phyloP scores from a whole-genome alignment of 2,329 filamentous ascomycete genomes.

The Tolypocladium amazonense region DNA sequence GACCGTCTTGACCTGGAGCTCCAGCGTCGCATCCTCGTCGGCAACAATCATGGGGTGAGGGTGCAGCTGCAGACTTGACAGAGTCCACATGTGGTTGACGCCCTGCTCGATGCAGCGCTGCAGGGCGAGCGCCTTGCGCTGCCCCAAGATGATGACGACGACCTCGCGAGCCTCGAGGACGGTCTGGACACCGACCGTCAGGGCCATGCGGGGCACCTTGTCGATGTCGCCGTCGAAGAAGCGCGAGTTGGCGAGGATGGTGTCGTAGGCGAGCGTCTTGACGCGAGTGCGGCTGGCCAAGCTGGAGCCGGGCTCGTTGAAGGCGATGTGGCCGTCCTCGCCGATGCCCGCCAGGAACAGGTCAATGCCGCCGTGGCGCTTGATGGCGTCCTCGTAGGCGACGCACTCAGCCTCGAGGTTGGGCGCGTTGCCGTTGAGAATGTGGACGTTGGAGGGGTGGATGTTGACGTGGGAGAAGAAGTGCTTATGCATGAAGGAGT shows the following conservation, averaged over 20 bases:
- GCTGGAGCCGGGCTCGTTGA: slow-evolving; percentile 81
- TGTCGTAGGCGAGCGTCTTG: slow-evolving; percentile 81
- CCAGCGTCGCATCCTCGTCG: slow-evolving; percentile 68
- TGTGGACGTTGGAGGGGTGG: slow-evolving; percentile 71
- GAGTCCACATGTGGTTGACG: slow-evolving; percentile 85
- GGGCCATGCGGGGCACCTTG: slow-evolving; percentile 68
- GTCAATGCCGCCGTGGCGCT: slow-evolving; percentile 66
- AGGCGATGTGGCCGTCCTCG: slow-evolving; percentile 79
- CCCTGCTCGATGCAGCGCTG: slow-evolving; percentile 73
- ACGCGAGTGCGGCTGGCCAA: slow-evolving; percentile 69
- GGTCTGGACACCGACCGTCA: slow-evolving; percentile 78
- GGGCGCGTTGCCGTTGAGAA: slow-evolving; percentile 69
- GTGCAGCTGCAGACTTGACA: slow-evolving; percentile 72
- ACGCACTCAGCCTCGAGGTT: slow-evolving; percentile 69
- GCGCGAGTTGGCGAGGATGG: slow-evolving; percentile 72
- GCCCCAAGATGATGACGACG: slow-evolving; percentile 70
- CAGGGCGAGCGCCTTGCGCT: slow-evolving; percentile 70
- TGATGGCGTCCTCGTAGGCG: slow-evolving; percentile 70
- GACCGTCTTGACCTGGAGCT: slow-evolving; percentile 65
- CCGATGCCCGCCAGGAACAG: slow-evolving; percentile 79
- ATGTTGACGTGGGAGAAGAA: slow-evolving; percentile 84
- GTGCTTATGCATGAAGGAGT: slow-evolving; percentile 88
- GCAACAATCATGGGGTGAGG: slow-evolving; percentile 73
- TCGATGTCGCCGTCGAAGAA: slow-evolving; percentile 70
- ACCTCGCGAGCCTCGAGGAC: slow-evolving; percentile 74